Conservation (phyloP, 2,329 filamentous ascomycete genomes). For the Alternaria hordeiaustralica region DNA sequence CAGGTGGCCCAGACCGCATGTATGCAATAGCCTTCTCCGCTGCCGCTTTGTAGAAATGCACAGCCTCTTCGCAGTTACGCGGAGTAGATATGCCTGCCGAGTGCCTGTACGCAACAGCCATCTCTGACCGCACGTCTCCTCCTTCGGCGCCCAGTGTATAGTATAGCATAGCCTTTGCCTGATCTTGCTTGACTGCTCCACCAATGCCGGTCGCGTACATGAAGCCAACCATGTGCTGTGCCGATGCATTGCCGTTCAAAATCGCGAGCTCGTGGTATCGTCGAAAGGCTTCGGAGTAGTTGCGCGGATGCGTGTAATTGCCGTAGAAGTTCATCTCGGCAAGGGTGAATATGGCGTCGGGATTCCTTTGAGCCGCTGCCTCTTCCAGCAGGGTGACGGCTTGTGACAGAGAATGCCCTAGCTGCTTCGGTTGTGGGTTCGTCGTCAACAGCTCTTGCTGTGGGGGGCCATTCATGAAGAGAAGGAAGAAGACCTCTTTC, state of each 20-base stretch:
- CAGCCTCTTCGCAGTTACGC: conserved; percentile 83
- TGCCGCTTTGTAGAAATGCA: conserved; percentile 88
- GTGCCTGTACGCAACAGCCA: conserved; percentile 90
- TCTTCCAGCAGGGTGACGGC: conserved; percentile 66
- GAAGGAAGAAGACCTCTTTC: conserved; percentile 65
- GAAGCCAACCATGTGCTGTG: conserved; percentile 93
- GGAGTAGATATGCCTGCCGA: conserved; percentile 84
- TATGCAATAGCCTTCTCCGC: conserved; percentile 91
- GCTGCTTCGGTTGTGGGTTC: conserved; percentile 49
- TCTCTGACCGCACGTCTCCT: conserved; percentile 84
- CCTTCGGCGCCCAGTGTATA: conserved; percentile 90
- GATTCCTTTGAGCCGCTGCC: conserved; percentile 64
- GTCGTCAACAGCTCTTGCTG: conserved; percentile 53
- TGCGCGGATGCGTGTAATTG: conserved; percentile 85
- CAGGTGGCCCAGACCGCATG: conserved; percentile 88
- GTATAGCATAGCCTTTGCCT: conserved; percentile 90
- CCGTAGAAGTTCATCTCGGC: conserved; percentile 97
- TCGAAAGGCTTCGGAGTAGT: conserved; percentile 79
- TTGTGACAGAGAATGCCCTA: conserved; percentile 60
- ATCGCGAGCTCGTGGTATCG: conserved; percentile 81
- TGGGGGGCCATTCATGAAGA: conserved; percentile 69
- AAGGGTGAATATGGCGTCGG: conserved; percentile 86
- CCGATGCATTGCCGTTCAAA: conserved; percentile 83
- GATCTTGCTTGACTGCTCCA: conserved; percentile 78
- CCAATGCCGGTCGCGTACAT: conserved; percentile 95